These are phyloP conservation scores for Hawksworthiomyces lignivorus DNA, from an alignment of 2,329 filamentous ascomycete species.

Conservation along the genomic window DNA sequence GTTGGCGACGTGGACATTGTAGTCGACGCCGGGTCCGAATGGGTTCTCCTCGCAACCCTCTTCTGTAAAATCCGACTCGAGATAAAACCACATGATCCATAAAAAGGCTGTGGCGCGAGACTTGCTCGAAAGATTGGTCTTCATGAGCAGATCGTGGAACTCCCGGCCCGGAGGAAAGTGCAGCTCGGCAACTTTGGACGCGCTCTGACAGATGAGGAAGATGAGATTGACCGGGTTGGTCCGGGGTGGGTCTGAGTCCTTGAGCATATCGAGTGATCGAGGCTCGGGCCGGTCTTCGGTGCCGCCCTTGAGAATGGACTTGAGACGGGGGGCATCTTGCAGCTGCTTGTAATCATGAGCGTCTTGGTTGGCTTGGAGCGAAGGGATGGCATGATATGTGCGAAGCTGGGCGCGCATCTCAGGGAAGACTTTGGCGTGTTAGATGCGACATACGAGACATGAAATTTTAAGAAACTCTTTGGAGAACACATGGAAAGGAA, in stretches of 20 bases:
- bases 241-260: conserved; percentile 54
- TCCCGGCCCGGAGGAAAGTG: conserved; percentile 82
- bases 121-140: conserved; percentile 69
- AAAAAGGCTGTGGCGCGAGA: conserved; percentile 84
- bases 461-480: conserved; percentile 13
- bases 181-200: conserved; percentile 82
- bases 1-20: conserved; percentile 55
- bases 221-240: conserved; percentile 97
- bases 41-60: conserved; percentile 86
- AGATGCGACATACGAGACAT: conserved; percentile 8
- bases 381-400: conserved; percentile 97
- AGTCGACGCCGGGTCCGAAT: conserved; percentile 67
- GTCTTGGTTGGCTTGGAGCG: conserved; percentile 88
- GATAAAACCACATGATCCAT: conserved; percentile 99
- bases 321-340: conserved; percentile 89
- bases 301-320: conserved; percentile 94
- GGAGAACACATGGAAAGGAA: neutral
- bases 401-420: conserved; percentile 97
- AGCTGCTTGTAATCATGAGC: conserved; percentile 95
- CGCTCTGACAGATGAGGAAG: conserved; percentile 85
- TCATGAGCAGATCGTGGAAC: conserved; percentile 96
- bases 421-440: conserved; percentile 67
- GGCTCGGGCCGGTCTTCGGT: conserved; percentile 86
- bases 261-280: conserved; percentile 74
- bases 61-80: conserved; percentile 88